Evolutionary conservation across 345 rosid genomes (phyloP), one percentile per base, ranked within the genome.

Genomic region (Sisymbrium altissimum): DNA sequence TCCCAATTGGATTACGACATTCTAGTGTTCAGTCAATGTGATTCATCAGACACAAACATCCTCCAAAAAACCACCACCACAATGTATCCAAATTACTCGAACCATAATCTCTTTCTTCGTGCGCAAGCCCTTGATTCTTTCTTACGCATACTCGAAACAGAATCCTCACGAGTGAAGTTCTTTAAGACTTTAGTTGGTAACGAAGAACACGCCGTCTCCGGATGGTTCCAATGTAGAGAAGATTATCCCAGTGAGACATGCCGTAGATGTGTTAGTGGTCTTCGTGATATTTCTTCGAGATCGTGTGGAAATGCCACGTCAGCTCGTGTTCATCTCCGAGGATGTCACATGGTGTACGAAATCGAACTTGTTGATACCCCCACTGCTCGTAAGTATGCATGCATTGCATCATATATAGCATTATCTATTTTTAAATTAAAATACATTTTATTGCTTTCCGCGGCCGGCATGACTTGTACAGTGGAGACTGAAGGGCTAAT

Each of bases 201-300:
- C 21, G 78, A 49, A 1, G 43, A 66, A 18, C 48, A 66, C 25
- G 88, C 80, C 3, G 73, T 89, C 59, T 86, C 92, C 0, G 98
- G 92, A 36, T 77, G 84, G 66, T 93, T 81, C 41, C 98, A 88
- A 15, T 91, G 98, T 77, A 82, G 85, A 64, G 80, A 82, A 17
- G 88, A 85, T 41, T 78, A 86, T 14, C 70, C 71, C 56, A 81
- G 64, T 77, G 39, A 55, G 3, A 86, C 82, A 5, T 93, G 97
- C 66, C 48, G 64, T 19, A 59, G 64, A 30, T 93, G 98, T 66
- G 81, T 93, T 7, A 71, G 62, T 54, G 78, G 35, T 25, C 78
- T 89, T 46, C 80, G 81, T 40, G 73, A 70, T 17, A 15, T 82
- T 38, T 85, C 87, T 5, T 55, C 64, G 62, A 65, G 36, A 11